phyloP scores from a whole-genome alignment of 352 stramenopile genomes.

The Thraustochytrium sp. region DNA sequence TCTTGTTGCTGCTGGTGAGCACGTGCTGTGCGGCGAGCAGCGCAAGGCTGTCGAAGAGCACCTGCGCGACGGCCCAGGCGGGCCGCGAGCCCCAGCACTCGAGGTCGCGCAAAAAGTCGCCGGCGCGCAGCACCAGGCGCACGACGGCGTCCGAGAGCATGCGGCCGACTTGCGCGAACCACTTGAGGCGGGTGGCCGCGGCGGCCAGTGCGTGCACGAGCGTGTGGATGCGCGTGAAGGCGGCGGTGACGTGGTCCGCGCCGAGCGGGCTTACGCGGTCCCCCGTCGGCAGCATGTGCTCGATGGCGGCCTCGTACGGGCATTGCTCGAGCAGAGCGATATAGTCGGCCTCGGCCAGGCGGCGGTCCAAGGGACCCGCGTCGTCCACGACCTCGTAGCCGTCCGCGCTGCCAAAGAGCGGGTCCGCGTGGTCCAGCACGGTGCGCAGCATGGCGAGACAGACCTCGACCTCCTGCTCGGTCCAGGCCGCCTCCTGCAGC shows the following conservation, averaged over 20 bases:
- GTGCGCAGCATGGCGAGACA: slow-evolving; percentile 21
- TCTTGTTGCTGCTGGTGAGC: not conserved
- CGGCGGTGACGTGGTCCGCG: not conserved
- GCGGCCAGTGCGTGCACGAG: not conserved
- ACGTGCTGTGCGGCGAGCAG: not conserved
- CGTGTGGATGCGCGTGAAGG: not conserved
- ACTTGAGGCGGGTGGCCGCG: not conserved
- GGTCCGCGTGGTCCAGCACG: not conserved
- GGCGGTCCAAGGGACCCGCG: not conserved
- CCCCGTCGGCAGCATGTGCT: not conserved
- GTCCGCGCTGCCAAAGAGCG: not conserved
- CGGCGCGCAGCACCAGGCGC: not conserved
- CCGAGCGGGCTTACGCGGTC: not conserved
- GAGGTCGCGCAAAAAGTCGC: not conserved
- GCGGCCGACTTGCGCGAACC: not conserved
- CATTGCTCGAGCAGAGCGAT: slow-evolving; percentile 28
- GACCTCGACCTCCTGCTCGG: not conserved
- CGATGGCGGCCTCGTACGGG: not conserved
- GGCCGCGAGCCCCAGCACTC: not conserved
- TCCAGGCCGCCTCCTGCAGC: not conserved
- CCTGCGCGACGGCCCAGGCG: not conserved
- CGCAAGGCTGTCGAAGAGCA: not conserved
- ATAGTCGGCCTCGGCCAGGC: not conserved
- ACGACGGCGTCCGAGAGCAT: not conserved
- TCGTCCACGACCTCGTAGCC: slow-evolving; percentile 13